Percentiles rank a stretch among this genome's conserved stretches.
These are phyloP conservation scores for Nymphaea thermarum DNA, from an alignment of 164 flowering plant genomes.

Conservation along the genomic window DNA sequence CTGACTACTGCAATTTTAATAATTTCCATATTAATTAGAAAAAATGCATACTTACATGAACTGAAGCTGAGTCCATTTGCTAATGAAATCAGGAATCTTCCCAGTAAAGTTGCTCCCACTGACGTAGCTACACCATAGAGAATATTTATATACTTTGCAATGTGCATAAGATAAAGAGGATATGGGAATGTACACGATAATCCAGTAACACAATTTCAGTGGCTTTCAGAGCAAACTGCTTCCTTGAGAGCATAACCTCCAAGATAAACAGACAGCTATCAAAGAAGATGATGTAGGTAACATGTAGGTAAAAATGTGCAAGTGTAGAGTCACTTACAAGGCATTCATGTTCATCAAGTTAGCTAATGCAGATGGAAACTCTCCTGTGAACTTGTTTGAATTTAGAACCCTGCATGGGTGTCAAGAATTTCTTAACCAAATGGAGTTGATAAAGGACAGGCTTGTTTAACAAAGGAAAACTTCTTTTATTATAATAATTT, in stretches of 20 bases:
- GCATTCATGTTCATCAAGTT: slow-evolving; percentile 42
- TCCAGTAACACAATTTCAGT: too few relatives aligned
- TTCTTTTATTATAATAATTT: neutral
- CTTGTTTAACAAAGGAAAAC: neutral
- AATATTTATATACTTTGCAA: neutral
- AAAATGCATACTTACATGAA: slow-evolving; percentile 33
- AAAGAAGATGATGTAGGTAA: too few relatives aligned
- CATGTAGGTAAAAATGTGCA: neutral
- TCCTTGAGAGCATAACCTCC: too few relatives aligned
- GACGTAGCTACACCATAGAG: slow-evolving; percentile 44
- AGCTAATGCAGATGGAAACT: slow-evolving; percentile 39
- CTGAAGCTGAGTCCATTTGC: slow-evolving; percentile 46
- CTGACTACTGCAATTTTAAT: too few relatives aligned
- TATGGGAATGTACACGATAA: neutral
- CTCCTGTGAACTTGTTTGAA: slow-evolving; percentile 60
- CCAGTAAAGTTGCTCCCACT: slow-evolving; percentile 58
- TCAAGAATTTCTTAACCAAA: neutral
- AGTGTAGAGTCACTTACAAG: slow-evolving; percentile 31
- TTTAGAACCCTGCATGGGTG: slow-evolving; percentile 31
- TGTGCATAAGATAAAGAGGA: neutral
- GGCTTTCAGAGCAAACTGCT: too few relatives aligned
- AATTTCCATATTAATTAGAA: neutral
- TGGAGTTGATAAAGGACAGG: too few relatives aligned
- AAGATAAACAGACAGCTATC: too few relatives aligned
- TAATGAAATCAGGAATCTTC: slow-evolving; percentile 59